Percentiles rank a stretch among this genome's conserved stretches.
These are phyloP conservation scores for Elsinoe arachidis DNA, from an alignment of 2,329 filamentous ascomycete genomes.

Conservation along the genomic window DNA sequence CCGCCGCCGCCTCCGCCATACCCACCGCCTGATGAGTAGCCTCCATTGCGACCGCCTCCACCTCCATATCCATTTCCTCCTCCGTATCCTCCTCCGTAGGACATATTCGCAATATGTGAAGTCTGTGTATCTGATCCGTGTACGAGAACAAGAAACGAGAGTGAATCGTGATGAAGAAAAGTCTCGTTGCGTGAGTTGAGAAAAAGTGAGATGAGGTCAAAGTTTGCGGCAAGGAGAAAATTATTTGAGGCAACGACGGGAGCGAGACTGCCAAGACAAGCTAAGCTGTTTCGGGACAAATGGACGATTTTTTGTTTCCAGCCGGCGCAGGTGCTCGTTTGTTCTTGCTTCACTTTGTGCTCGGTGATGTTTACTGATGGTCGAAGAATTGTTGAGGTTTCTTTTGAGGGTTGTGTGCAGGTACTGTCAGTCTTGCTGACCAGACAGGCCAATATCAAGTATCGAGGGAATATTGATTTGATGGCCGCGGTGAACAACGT, in stretches of 20 bases:
- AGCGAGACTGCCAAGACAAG: not conserved
- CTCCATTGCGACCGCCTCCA: constrained; percentile 28
- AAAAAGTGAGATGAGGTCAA: constrained; percentile 6
- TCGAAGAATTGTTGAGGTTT: no score
- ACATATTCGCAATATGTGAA: constrained; percentile 46
- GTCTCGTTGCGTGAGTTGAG: not conserved
- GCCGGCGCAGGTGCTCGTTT: no score
- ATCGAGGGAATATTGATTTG: no score
- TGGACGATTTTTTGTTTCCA: not conserved
- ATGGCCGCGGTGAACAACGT: no score
- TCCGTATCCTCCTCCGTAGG: constrained; percentile 52
- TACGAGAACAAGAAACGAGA: not conserved
- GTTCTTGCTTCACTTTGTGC: not conserved
- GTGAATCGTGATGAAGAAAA: not conserved
- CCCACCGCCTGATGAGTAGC: constrained; percentile 28
- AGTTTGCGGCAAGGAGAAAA: constrained; percentile 10
- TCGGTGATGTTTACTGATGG: not conserved
- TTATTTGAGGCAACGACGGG: not conserved
- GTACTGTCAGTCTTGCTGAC: no score
- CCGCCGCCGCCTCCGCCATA: constrained; percentile 9
- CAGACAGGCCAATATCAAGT: no score
- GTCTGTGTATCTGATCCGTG: constrained; percentile 15
- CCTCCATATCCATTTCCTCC: constrained; percentile 41
- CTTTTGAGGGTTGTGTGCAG: no score
- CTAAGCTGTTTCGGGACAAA: not conserved